Evolutionary conservation across 495 filamentous ascomycete species (phyloP).

Genomic region (Rusavskia elegans): DNA sequence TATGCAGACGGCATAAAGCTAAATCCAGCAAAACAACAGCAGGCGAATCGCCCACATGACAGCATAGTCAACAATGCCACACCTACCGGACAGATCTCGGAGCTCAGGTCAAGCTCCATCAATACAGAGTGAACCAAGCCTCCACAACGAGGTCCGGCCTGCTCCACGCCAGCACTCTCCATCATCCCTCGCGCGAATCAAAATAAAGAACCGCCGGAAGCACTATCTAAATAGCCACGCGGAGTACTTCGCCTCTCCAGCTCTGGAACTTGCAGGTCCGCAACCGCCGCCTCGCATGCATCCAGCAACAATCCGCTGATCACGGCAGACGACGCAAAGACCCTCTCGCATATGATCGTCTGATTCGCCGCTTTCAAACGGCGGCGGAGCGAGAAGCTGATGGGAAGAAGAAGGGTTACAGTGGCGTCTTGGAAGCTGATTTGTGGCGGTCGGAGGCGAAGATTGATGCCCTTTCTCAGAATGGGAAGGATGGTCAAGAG

Average conservation of each 20-base stretch:
- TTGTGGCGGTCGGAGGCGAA: conserved; percentile 58
- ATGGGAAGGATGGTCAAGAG: conserved; percentile 19
- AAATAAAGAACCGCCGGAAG: conserved; percentile 46
- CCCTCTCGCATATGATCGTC: conserved; percentile 62
- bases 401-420: conserved; percentile 55
- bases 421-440: conserved; percentile 55
- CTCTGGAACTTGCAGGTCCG: conserved; percentile 49
- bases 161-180: conserved; percentile 5
- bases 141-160: background rate
- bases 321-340: conserved; percentile 34
- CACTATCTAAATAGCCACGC: conserved; percentile 47
- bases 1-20: no score
- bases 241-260: conserved; percentile 42
- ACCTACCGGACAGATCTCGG: background rate
- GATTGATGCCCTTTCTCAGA: conserved; percentile 39
- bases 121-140: background rate
- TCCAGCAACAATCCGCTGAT: background rate
- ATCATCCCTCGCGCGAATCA: conserved; percentile 17
- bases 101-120: no score
- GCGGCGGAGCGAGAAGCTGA: conserved; percentile 56
- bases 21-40: no score
- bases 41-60: no score
- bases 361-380: conserved; percentile 65
- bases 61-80: background rate
- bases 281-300: conserved; percentile 8